These are phyloP conservation scores for Pichia thaimueangensis DNA, from an alignment of 805 yeast species.

Conservation along the genomic window DNA sequence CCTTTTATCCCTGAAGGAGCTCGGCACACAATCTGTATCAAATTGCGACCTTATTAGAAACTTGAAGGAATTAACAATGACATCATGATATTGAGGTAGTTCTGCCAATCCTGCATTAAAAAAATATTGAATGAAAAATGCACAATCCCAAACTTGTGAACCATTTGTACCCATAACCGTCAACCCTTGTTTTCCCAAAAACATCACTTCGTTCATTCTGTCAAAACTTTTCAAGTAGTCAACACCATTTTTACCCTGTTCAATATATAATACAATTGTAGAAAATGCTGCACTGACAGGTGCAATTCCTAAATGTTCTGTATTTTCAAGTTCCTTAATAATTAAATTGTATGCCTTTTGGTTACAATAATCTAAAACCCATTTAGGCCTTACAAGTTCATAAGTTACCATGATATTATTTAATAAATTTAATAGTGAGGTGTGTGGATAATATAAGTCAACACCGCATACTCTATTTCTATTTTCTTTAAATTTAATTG, in stretches of 20 bases:
- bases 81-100: conserved; percentile 53
- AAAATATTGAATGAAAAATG: conserved; percentile 81
- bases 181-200: conserved; percentile 87
- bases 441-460: conserved; percentile 92
- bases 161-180: conserved; percentile 97
- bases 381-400: conserved; percentile 72
- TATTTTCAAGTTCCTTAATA: conserved; percentile 67
- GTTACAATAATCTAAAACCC: conserved; percentile 53
- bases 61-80: conserved; percentile 58
- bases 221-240: conserved; percentile 48
- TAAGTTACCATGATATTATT: conserved; percentile 57
- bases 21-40: conserved; percentile 67
- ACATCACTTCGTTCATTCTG: conserved; percentile 69
- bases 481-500: conserved; percentile 61
- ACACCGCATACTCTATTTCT: conserved; percentile 86
- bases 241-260: conserved; percentile 63
- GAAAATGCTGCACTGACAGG: conserved; percentile 89
- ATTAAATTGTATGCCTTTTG: conserved; percentile 54
- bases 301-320: conserved; percentile 80
- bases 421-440: conserved; percentile 52
- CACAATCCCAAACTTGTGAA: conserved; percentile 94
- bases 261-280: conserved; percentile 60
- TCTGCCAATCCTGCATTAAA: conserved; percentile 76
- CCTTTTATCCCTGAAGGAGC: conserved; percentile 76
- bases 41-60: conserved; percentile 83